Conservation (phyloP, 352 stramenopile genomes). For the Plasmopara muralis region DNA sequence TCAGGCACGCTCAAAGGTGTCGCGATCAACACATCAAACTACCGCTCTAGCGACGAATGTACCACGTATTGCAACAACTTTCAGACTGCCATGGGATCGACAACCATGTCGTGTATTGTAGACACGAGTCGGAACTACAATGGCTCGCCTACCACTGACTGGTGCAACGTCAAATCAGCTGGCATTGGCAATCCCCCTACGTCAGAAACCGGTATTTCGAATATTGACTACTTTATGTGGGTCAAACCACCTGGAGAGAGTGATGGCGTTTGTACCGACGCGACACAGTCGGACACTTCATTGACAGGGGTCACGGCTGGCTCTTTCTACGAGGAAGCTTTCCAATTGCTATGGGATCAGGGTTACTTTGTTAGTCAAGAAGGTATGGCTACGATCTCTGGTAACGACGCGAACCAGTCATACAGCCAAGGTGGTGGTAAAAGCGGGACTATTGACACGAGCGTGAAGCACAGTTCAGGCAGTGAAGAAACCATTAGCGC, state of each 20-base stretch:
- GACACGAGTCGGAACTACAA: slow-evolving; percentile 65
- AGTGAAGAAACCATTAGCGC: not conserved
- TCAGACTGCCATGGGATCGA: slow-evolving; percentile 40
- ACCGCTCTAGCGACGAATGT: slow-evolving; percentile 49
- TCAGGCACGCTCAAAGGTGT: slow-evolving; percentile 46
- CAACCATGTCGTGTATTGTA: slow-evolving; percentile 42
- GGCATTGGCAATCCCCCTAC: slow-evolving; percentile 55
- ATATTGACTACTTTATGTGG: slow-evolving; percentile 69
- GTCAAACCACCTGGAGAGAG: slow-evolving; percentile 60
- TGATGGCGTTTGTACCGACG: slow-evolving; percentile 48
- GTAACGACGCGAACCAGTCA: slow-evolving; percentile 12
- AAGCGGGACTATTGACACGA: slow-evolving; percentile 8
- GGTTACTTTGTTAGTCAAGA: slow-evolving; percentile 52
- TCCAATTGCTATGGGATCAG: slow-evolving; percentile 56
- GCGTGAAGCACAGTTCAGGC: not conserved
- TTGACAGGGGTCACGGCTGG: slow-evolving; percentile 38
- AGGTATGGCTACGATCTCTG: slow-evolving; percentile 20
- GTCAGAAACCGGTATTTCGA: slow-evolving; percentile 32
- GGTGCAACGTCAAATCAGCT: slow-evolving; percentile 58
- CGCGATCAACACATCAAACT: slow-evolving; percentile 66
- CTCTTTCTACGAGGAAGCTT: slow-evolving; percentile 48
- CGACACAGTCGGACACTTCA: slow-evolving; percentile 22
- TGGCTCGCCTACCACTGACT: slow-evolving; percentile 33
- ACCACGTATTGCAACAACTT: slow-evolving; percentile 45
- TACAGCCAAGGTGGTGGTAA: slow-evolving; percentile 2